Evolutionary conservation across 2,329 filamentous ascomycete species (phyloP).

Genomic region (Ophiosphaerella herpotricha): DNA sequence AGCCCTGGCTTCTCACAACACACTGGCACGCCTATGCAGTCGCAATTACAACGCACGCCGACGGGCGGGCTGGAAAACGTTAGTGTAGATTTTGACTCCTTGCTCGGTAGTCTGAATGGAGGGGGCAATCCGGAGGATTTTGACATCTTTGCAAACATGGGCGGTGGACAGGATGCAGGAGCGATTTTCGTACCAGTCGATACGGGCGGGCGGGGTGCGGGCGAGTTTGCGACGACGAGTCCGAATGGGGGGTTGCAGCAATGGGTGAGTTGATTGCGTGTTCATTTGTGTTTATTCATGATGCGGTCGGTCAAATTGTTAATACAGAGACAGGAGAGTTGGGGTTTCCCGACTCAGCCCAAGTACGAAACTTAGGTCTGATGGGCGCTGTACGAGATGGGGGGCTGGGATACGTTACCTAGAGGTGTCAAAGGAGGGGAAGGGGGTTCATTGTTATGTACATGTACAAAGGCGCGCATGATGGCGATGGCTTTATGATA

Average conservation of each 20-base stretch:
- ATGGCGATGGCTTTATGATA: not conserved
- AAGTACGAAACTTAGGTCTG: constrained; percentile 20
- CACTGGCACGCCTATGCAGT: constrained; percentile 14
- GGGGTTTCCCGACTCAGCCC: constrained; percentile 31
- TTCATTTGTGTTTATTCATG: not conserved
- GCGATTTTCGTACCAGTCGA: constrained; percentile 46
- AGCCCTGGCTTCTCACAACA: constrained; percentile 15
- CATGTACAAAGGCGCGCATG: not conserved
- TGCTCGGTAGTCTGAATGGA: constrained; percentile 34
- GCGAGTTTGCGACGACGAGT: constrained; percentile 31
- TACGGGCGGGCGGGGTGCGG: constrained; percentile 6
- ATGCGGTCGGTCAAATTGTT: not conserved
- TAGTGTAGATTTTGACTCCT: constrained; percentile 40
- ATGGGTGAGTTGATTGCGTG: constrained; percentile 32
- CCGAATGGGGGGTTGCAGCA: constrained; percentile 34
- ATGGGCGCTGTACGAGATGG: not conserved
- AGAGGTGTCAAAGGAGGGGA: too few relatives aligned
- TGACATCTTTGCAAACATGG: constrained; percentile 31
- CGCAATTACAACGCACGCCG: constrained; percentile 28
- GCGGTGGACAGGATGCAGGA: constrained; percentile 28
- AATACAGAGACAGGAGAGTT: constrained; percentile 26
- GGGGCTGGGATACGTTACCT: not conserved
- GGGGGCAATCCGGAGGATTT: constrained; percentile 27
- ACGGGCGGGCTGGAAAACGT: constrained; percentile 29
- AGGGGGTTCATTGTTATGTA: too few relatives aligned